Evolutionary conservation across 192 early-diverging fungal species (phyloP), one percentile per base, ranked within the genome.

Genomic region (Coemansia sp.): DNA sequence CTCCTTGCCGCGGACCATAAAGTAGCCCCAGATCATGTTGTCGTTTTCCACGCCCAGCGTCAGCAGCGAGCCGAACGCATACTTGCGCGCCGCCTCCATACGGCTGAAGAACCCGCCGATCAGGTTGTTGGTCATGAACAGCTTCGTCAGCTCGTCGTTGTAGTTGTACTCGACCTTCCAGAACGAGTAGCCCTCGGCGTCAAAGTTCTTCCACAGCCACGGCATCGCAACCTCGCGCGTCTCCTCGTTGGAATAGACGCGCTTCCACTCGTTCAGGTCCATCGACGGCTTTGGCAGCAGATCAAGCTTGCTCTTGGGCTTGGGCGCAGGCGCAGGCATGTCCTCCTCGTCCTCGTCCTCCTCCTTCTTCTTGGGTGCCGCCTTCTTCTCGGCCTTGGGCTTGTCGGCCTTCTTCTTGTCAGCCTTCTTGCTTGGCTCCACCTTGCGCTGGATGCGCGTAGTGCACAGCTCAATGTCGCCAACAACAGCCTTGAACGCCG

Each of bases 201-300:
- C 94, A 69, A 75, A 90, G 82, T 96, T 81, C 84, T 93, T 81
- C 95, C 95, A 97, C 83, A 97, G 92, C 92, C 92, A 97, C 79
- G 95, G 84, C 75, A 91, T 83, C 67, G 95, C 95, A 46, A 82
- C 86, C 55, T 90, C 89, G 67, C 84, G 81, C 71, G 93, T 93
- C 56, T 94, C 88, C 84, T 95, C 94, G 91, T 97, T 97, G 58
- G 94, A 96, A 89, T 97, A 97, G 83, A 93, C 89, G 62, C 94
- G 90, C 87, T 97, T 97, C 94, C 95, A 97, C 67, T 91, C 90
- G 63, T 97, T 94, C 52, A 97, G 72, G 68, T 85, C 79, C 83
- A 97, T 90, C 65, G 83, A 71, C 68, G 92, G 88, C 55, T 88
- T 87, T 64, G 94, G 94, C 68, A 95, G 86, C 68, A 89, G 82